Base-by-base conservation (phyloP, 139 green algal genomes). In the Coelastrella sp. region DNA sequence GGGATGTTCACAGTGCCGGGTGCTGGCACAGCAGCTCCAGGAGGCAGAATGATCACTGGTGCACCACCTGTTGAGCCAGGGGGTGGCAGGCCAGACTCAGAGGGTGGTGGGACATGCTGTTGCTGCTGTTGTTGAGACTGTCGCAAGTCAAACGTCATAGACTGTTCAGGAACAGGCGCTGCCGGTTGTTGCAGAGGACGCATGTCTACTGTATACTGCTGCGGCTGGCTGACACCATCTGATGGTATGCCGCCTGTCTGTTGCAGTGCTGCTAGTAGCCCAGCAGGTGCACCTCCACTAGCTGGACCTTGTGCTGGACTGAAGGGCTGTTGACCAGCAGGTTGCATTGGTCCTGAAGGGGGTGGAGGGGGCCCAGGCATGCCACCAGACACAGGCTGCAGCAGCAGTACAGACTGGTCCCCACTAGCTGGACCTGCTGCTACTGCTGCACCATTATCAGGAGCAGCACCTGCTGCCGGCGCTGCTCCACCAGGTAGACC, bases 41-140 rank as follows among this genome's bases (percentile, higher is more conserved):
- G 75, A 2, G 75, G 75, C 75, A 75, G 60, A 35, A 84, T 63
- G 60, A 84, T 84, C 32, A 84, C 62, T 48, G 78, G 78, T 21
- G 57, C 76, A 75, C 68, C 68, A 30, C 68, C 68, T 37, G 68
- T 23, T 23, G 68, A 53, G n/a, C 68, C 68, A 38, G 68, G 37
- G 37, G 68, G 35, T 53, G 66, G 66, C 35, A n/a, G n/a, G n/a
- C n/a, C n/a, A n/a, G n/a, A n/a, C n/a, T n/a, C n/a, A n/a, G n/a
- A n/a, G 21, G 59, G 37, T 5, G 21, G 76, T 35, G 23, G 19
- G 34, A 27, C 34, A 48, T 66, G 73, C 48, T 66, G 73, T 50
- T 69, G 73, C 48, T 66, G 73, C 48, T 81, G 73, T 27, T 67
- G 43, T 50, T 66, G 73, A 59, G 45, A 37, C 57, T 72, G 51